Evolutionary conservation across 805 yeast genomes (phyloP), one percentile per base, ranked within the genome.

Genomic region (Pichia sporocuriosa): DNA sequence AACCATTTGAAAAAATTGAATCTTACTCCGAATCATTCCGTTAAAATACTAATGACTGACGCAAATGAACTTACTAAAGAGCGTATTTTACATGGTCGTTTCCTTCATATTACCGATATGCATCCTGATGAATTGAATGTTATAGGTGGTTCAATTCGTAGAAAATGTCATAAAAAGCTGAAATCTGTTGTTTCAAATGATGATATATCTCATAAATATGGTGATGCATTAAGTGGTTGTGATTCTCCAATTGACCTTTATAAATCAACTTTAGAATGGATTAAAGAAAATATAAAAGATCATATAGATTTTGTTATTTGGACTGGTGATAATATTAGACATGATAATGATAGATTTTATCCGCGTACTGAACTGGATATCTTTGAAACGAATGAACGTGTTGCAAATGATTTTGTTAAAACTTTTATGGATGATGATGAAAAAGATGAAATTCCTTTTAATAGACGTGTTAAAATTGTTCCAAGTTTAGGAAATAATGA

Each of bases 251-350:
- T 77, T 57, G 61, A 62, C 1, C 59, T 86, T 37, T 76, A 81
- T 60, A 66, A 77, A 9, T 68, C 68, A 15, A 84, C 94, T 0
- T 61, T 86, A 41, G 57, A 69, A 24, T 86, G 94, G 93, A 65
- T 86, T 2, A 59, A 68, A 17, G 66, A 68, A 11, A 78, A 84
- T 45, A 58, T 86, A 45, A 74, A 69, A 46, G 93, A 84, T 58
- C 78, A 85, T 49, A 79, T 86, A 37, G 96, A 86, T 58, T 86
- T 86, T 61, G 80, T 86, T 11, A 73, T 86, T 12, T 86, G 95
- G 95, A 85, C 95, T 0, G 96, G 96, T 25, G 96, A 86, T 61
- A 86, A 85, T 53, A 75, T 84, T 35, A 70, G 95, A 42, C 95
- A 85, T 58, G 95, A 85, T 58, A 83, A 81, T 53, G 95, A 85